Conservation (phyloP, 495 filamentous ascomycete genomes). For the Penicillium turbatum region DNA sequence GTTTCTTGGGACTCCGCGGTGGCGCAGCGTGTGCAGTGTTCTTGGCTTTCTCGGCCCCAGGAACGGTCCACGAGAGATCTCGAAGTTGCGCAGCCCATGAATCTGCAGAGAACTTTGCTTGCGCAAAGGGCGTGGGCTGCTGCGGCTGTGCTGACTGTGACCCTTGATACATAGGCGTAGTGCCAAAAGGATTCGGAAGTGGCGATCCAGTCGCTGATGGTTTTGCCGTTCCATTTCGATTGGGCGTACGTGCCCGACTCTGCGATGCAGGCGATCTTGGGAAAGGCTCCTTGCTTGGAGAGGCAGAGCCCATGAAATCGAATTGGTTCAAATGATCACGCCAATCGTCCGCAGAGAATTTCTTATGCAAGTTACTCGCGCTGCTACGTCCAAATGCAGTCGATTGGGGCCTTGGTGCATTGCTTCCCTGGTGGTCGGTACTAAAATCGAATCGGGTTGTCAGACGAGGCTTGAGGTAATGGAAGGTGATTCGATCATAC, state of each 20-base stretch:
- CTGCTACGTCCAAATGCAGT: conserved; percentile 48
- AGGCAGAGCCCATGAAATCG: conserved; percentile 48
- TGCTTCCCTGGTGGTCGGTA: conserved; percentile 2
- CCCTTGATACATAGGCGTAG: not conserved
- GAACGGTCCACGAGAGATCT: conserved; percentile 49
- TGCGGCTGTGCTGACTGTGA: conserved; percentile 11
- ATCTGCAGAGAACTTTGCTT: conserved; percentile 57
- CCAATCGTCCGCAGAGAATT: conserved; percentile 61
- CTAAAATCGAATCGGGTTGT: conserved; percentile 2
- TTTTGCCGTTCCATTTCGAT: conserved; percentile 16
- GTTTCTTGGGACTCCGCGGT: conserved; percentile 38
- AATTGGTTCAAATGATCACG: conserved; percentile 47
- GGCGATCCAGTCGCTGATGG: conserved; percentile 15
- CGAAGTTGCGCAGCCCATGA: conserved; percentile 64
- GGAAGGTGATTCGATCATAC: not conserved
- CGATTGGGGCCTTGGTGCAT: conserved; percentile 6
- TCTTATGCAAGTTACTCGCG: conserved; percentile 73
- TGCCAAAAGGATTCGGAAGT: conserved; percentile 12
- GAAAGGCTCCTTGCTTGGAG: conserved; percentile 29
- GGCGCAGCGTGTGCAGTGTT: conserved; percentile 27
- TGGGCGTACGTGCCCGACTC: conserved; percentile 27
- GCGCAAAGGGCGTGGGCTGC: conserved; percentile 32
- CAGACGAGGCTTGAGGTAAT: not conserved
- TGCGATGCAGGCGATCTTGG: conserved; percentile 32
- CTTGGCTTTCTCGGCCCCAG: conserved; percentile 31